Percentiles rank a stretch among this genome's conserved stretches.
Conservation (phyloP, 805 yeast species). For the Ogataea kodamae region DNA sequence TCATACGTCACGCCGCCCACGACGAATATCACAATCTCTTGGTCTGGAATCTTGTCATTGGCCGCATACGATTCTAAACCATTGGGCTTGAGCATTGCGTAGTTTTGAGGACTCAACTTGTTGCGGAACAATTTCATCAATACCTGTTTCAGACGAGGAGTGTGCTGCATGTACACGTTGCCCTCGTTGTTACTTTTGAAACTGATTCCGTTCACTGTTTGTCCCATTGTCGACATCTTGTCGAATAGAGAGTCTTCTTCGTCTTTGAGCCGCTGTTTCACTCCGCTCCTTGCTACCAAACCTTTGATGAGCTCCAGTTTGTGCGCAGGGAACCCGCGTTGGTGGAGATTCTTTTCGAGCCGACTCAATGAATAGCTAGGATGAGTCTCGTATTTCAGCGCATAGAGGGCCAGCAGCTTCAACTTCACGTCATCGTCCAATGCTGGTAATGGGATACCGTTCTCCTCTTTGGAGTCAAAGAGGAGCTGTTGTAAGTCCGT, state of each 20-base stretch:
- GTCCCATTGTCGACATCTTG: conserved; percentile 23
- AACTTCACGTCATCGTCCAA: conserved; percentile 57
- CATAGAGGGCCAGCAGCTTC: conserved; percentile 70
- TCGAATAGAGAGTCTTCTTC: conserved; percentile 33
- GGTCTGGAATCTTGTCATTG: conserved; percentile 38
- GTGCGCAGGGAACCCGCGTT: conserved; percentile 34
- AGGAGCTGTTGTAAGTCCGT: conserved; percentile 55
- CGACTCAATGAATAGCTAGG: conserved; percentile 40
- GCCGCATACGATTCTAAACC: conserved; percentile 14
- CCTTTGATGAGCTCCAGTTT: conserved; percentile 43
- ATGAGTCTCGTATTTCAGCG: conserved; percentile 61
- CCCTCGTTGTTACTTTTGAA: conserved; percentile 41
- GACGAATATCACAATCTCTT: conserved; percentile 67
- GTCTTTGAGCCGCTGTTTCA: conserved; percentile 38
- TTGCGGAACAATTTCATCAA: conserved; percentile 41
- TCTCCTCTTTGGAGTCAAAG: conserved; percentile 26
- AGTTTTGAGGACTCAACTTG: conserved; percentile 31
- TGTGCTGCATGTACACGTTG: conserved; percentile 87
- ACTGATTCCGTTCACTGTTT: conserved; percentile 31
- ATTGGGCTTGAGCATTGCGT: conserved; percentile 19
- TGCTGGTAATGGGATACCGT: conserved; percentile 28
- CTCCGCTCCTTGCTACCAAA: conserved; percentile 44
- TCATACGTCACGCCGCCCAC: conserved; percentile 93
- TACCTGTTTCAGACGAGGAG: conserved; percentile 61
- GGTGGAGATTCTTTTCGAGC: conserved; percentile 38